Conservation (phyloP, 345 rosid genomes). For the Rhodamnia rubescens region DNA sequence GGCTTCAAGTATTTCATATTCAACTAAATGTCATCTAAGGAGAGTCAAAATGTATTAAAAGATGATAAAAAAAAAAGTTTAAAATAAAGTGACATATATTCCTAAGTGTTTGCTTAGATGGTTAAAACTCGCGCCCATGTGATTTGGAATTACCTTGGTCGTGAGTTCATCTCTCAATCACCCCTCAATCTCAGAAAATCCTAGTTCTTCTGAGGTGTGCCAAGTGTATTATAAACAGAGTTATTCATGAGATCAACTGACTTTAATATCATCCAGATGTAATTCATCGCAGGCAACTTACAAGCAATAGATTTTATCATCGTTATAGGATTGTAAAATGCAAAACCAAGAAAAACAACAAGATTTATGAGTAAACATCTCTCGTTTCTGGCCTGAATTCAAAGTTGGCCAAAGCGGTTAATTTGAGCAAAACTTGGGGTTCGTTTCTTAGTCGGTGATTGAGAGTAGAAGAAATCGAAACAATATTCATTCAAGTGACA, state of each 20-base stretch:
- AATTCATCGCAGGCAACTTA: background rate
- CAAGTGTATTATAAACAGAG: background rate
- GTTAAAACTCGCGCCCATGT: too few relatives aligned
- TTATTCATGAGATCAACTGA: background rate
- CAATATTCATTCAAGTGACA: background rate
- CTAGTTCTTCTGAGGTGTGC: too few relatives aligned
- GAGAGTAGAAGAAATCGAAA: too few relatives aligned
- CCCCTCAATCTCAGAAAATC: too few relatives aligned
- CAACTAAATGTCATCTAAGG: too few relatives aligned
- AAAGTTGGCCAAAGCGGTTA: background rate
- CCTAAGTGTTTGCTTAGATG: too few relatives aligned
- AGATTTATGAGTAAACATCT: background rate
- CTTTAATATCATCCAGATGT: background rate
- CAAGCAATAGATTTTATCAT: background rate
- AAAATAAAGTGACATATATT: too few relatives aligned
- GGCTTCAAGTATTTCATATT: background rate
- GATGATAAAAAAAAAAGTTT: too few relatives aligned
- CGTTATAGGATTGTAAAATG: background rate
- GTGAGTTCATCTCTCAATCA: background rate
- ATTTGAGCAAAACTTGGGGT: background rate
- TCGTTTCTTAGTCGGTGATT: too few relatives aligned
- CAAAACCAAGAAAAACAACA: accelerated
- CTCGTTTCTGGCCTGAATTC: background rate
- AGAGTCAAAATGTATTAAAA: too few relatives aligned
- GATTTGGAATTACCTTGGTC: too few relatives aligned